Percentiles rank a stretch among this genome's conserved stretches.
Conservation (phyloP, 306 rosid species). For the Vigna mungo region DNA sequence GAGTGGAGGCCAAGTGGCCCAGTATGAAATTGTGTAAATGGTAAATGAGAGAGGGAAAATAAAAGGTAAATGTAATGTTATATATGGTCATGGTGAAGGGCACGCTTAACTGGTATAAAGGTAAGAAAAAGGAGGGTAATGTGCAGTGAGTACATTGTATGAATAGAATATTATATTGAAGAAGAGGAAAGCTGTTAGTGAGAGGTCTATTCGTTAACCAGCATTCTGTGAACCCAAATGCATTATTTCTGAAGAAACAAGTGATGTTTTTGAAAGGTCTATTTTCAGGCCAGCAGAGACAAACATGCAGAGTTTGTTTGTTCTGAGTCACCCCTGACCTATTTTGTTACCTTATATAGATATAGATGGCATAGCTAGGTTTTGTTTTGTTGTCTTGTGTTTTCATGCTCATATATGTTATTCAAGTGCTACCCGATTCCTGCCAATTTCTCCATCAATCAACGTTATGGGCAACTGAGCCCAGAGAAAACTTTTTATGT, state of each 20-base stretch:
- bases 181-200: slow-evolving; percentile 5
- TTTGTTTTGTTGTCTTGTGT: slow-evolving; percentile 47
- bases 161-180: slow-evolving; percentile 1
- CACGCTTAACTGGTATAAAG: slow-evolving; percentile 5
- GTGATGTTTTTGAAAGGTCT: slow-evolving; percentile 59
- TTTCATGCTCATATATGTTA: slow-evolving; percentile 24
- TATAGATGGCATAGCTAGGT: slow-evolving; percentile 36
- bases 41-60: not conserved
- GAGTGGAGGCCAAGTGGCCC: not conserved
- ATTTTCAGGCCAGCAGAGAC: slow-evolving; percentile 52
- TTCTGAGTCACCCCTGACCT: slow-evolving; percentile 47
- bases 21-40: not conserved
- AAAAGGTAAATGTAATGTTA: not conserved
- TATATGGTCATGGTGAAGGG: not conserved
- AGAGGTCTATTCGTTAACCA: slow-evolving; percentile 59
- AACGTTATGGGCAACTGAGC: slow-evolving; percentile 23
- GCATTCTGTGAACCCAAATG: slow-evolving; percentile 44
- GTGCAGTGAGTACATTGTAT: not conserved
- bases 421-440: slow-evolving; percentile 19
- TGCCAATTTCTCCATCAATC: slow-evolving; percentile 54
- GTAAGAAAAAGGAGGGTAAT: slow-evolving; percentile 7
- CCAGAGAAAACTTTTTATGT: slow-evolving; percentile 40
- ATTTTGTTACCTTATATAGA: slow-evolving; percentile 40
- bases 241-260: slow-evolving; percentile 44
- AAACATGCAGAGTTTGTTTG: slow-evolving; percentile 52